Conservation (phyloP, 352 stramenopile species). For the Blastocystis sp. region DNA sequence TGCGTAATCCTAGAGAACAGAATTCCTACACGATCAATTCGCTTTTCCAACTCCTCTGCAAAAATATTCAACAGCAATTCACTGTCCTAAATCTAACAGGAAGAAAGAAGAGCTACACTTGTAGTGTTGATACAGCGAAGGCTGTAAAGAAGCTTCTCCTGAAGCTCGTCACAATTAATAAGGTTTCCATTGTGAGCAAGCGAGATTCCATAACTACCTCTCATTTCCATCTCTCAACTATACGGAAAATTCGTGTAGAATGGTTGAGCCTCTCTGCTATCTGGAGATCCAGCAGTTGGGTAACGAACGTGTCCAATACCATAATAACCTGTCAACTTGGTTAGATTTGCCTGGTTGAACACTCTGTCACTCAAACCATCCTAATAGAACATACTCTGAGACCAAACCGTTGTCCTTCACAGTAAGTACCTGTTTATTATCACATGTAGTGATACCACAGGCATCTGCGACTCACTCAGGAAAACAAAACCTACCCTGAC, state of each 20-base stretch:
- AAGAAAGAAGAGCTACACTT: conserved; percentile 10
- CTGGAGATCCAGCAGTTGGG: conserved; percentile 73
- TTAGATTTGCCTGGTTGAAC: conserved; percentile 95
- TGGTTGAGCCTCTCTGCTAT: conserved; percentile 78
- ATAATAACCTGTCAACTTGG: conserved; percentile 84
- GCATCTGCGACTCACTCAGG: not conserved
- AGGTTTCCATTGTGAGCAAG: conserved; percentile 97
- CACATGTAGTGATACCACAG: conserved; percentile 33
- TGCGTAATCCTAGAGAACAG: not conserved
- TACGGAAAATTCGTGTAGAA: conserved; percentile 99
- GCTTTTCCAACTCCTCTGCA: conserved; percentile 81
- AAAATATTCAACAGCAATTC: conserved; percentile 97
- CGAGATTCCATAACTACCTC: conserved; percentile 74
- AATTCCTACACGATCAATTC: conserved; percentile 57
- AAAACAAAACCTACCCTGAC: not conserved
- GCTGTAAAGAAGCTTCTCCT: conserved; percentile 79
- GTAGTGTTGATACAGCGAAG: conserved; percentile 71
- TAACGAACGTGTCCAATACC: conserved; percentile 95
- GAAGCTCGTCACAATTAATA: conserved; percentile 90
- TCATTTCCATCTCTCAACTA: not conserved
- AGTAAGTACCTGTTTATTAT: not conserved
- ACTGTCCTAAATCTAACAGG: conserved; percentile 73
- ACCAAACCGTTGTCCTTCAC: conserved; percentile 58
- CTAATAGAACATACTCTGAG: not conserved
- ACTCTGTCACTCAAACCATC: conserved; percentile 69